These are phyloP conservation scores for Cryptococcus sp. DNA, from an alignment of 1,284 basidiomycete genomes.

Conservation along the genomic window DNA sequence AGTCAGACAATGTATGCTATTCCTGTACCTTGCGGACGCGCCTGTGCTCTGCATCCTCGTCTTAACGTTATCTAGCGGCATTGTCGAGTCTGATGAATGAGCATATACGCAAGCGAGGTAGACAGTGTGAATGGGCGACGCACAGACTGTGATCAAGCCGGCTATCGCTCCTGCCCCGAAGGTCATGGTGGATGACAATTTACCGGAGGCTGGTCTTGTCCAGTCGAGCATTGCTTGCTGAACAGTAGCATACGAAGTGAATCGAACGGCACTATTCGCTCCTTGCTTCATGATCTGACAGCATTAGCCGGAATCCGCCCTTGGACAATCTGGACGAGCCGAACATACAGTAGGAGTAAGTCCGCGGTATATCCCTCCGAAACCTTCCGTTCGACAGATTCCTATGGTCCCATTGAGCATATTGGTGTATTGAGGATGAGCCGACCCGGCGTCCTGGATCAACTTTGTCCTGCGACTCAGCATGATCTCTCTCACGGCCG, in stretches of 20 bases:
- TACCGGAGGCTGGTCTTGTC: constrained; percentile 63
- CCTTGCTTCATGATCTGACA: constrained; percentile 88
- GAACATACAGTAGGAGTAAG: constrained; percentile 74
- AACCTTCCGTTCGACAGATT: constrained; percentile 74
- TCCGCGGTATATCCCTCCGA: constrained; percentile 71
- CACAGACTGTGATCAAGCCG: constrained; percentile 85
- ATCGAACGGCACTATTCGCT: constrained; percentile 84
- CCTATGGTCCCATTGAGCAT: constrained; percentile 72
- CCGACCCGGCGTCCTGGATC: constrained; percentile 79
- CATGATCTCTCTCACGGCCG: background rate
- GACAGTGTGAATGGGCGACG: constrained; percentile 21
- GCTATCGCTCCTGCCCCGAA: constrained; percentile 86
- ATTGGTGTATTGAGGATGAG: constrained; percentile 73
- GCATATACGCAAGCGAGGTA: background rate
- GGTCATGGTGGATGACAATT: constrained; percentile 68
- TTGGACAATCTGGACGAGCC: background rate
- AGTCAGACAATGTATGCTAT: constrained; percentile 84
- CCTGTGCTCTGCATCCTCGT: constrained; percentile 89
- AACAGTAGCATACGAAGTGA: constrained; percentile 73
- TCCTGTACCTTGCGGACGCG: constrained; percentile 71
- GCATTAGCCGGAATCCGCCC: background rate
- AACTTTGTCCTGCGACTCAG: constrained; percentile 67
- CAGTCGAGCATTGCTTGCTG: constrained; percentile 79
- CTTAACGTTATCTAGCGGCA: constrained; percentile 86
- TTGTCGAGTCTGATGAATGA: constrained; percentile 51